phyloP scores from a whole-genome alignment of 2,329 filamentous ascomycete genomes.

The Colletotrichum sansevieriae region DNA sequence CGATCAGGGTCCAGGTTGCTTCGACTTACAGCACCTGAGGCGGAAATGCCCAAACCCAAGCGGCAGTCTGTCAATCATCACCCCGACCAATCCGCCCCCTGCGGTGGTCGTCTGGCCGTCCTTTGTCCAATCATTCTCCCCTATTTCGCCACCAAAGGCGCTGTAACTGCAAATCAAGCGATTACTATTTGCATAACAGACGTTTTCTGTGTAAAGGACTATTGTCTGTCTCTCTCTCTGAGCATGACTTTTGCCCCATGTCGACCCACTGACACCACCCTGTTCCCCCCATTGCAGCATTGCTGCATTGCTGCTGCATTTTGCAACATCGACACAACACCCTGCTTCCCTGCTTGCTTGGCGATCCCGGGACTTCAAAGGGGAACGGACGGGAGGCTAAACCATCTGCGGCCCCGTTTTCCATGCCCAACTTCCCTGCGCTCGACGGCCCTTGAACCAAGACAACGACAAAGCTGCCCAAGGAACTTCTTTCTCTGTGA shows the following conservation, averaged over 20 bases:
- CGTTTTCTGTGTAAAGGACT: not conserved
- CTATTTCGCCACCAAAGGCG: slow-evolving; percentile 30
- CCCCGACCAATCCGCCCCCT: slow-evolving; percentile 35
- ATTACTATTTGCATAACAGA: not conserved
- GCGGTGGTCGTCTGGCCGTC: slow-evolving; percentile 9
- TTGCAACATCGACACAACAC: slow-evolving; percentile 32
- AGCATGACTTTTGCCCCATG: slow-evolving; percentile 14
- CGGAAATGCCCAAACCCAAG: too few relatives aligned
- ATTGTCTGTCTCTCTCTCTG: too few relatives aligned
- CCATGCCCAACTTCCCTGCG: slow-evolving; percentile 15
- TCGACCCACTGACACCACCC: slow-evolving; percentile 9
- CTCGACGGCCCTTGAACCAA: slow-evolving; percentile 14
- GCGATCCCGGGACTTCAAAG: slow-evolving; percentile 20
- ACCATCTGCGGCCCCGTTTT: slow-evolving; percentile 5
- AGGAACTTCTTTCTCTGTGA: slow-evolving; percentile 9
- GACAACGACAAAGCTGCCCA: slow-evolving; percentile 36
- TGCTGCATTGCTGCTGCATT: slow-evolving; percentile 13
- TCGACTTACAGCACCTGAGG: too few relatives aligned
- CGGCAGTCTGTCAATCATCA: too few relatives aligned
- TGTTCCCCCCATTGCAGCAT: not conserved
- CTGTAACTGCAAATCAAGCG: not conserved
- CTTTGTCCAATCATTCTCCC: slow-evolving; percentile 21
- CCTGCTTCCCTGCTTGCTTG: slow-evolving; percentile 35
- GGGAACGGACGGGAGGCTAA: slow-evolving; percentile 2
- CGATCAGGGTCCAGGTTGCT: not conserved